Evolutionary conservation across 192 early-diverging fungal species (phyloP).

Genomic region (Coemansia javaensis): DNA sequence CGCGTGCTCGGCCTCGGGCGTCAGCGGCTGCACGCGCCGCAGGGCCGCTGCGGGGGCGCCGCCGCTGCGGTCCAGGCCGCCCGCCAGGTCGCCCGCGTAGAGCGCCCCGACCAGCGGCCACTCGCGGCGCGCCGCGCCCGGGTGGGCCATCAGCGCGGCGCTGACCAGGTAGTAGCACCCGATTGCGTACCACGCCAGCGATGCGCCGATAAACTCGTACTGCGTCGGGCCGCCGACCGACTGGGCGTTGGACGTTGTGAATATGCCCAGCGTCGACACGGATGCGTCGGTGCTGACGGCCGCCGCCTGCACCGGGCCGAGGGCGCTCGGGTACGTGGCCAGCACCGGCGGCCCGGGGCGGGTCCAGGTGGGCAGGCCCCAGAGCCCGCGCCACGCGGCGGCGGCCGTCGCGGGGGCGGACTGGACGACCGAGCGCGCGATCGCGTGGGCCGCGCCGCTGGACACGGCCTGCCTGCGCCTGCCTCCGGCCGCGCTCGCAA

Average conservation of each 20-base stretch:
- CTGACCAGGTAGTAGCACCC: conserved; percentile 48
- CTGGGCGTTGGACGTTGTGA: conserved; percentile 36
- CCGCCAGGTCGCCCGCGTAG: conserved; percentile 5
- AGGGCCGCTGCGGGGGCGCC: conserved; percentile 1
- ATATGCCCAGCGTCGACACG: conserved; percentile 25
- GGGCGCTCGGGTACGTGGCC: conserved; percentile 45
- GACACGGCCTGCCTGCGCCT: conserved; percentile 5
- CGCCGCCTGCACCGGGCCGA: conserved; percentile 28
- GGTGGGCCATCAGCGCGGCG: conserved; percentile 12
- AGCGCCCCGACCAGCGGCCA: conserved; percentile 29
- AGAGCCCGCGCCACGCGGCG: conserved; percentile 46
- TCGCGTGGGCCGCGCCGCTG: conserved; percentile 1
- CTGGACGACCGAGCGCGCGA: conserved; percentile 22
- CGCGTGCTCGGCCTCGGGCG: conserved; percentile 32
- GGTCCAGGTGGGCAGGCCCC: conserved; percentile 49
- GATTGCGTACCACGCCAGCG: conserved; percentile 51
- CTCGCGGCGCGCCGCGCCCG: conserved; percentile 16
- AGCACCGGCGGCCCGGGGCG: conserved; percentile 41
- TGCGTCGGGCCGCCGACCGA: conserved; percentile 35
- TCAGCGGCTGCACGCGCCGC: conserved; percentile 19
- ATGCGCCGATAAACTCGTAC: conserved; percentile 47
- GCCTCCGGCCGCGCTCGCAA: conserved; percentile 2
- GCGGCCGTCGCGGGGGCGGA: conserved; percentile 20
- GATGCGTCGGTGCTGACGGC: conserved; percentile 22
- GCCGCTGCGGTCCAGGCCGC: not conserved